These are phyloP conservation scores for Lachancea thermotolerans DNA, from an alignment of 805 yeast genomes.

Conservation along the genomic window DNA sequence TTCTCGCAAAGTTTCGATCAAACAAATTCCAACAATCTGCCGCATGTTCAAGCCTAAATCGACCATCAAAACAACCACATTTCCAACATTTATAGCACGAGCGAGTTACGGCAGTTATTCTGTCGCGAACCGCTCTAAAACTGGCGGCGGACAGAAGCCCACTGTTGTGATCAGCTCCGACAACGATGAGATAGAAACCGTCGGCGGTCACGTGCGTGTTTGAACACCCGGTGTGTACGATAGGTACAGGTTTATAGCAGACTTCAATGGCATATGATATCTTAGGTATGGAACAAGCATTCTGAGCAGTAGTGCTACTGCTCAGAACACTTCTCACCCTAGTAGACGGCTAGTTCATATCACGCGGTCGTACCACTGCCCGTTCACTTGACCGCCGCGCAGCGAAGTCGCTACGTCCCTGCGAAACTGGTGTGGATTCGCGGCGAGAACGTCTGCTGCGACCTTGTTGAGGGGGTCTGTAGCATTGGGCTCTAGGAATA, in stretches of 20 bases:
- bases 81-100: neutral
- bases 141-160: slow-evolving; percentile 10
- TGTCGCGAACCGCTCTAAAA: neutral
- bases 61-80: neutral
- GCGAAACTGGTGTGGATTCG: slow-evolving; percentile 44
- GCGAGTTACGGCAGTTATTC: neutral
- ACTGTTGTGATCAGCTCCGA: slow-evolving; percentile 22
- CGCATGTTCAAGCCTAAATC: neutral
- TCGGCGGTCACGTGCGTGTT: slow-evolving; percentile 22
- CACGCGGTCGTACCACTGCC: slow-evolving; percentile 59
- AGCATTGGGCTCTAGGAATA: slow-evolving; percentile 86
- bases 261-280: too few species aligned
- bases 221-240: slow-evolving; percentile 1
- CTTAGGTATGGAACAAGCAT: too few species aligned
- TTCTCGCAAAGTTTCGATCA: neutral
- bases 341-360: slow-evolving; percentile 8
- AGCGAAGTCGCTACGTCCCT: slow-evolving; percentile 54
- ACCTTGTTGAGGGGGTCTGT: slow-evolving; percentile 87
- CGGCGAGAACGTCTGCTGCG: slow-evolving; percentile 60
- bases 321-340: neutral
- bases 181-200: slow-evolving; percentile 24
- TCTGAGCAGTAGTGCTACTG: too few species aligned
- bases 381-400: slow-evolving; percentile 63
- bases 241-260: too few species aligned
- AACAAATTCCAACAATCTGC: neutral